Evolutionary conservation across 2,329 filamentous ascomycete genomes (phyloP), one percentile per base, ranked within the genome.

Genomic region (Torrubiellomyces zombiae): DNA sequence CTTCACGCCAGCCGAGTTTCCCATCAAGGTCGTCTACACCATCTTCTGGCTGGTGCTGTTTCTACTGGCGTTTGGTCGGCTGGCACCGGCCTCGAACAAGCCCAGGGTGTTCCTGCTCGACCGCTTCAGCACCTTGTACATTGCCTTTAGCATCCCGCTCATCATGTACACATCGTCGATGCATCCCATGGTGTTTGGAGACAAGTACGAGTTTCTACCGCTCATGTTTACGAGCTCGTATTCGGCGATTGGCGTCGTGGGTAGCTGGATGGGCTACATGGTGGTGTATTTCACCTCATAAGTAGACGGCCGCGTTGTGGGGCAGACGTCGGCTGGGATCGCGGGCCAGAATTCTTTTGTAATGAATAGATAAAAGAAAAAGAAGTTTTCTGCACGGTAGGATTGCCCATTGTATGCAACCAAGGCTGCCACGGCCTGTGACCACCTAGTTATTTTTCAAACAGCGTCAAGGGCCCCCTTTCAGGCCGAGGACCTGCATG

Each of bases 181-280:
- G 6, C 89, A 98, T 48, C 66, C 70, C 23, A 48, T 86, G n/a
- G 55, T 91, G 4, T 94, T 93, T 54, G 83, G 83, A 0, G 66
- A 71, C 41, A 68, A 60, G 34, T 81, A 79, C 40, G 82, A 94
- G 51, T 98, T 95, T 49, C 53, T 98, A 27, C 89, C 89, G 14
- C 57, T 95, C 38, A 95, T 98, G 86, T 89, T 95, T 45, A 94
- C 75, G 38, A 95, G 86, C 57, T 78, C 80, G 9, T 98, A 95
- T 50, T 81, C 78, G 17, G 89, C 89, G 4, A 60, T 95, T 29
- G 89, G 89, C n/a, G 85, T 95, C 1, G 72, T 94, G 11, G 83
- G 82, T 3, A 95, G 89, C 53, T 95, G 86, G 86, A 42, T 94
- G 20, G 85, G 89, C 7, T 94, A 93, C 47, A 70, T 85, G 56